phyloP scores from a whole-genome alignment of 2,329 filamentous ascomycete genomes.

The Onygenales sp. region DNA sequence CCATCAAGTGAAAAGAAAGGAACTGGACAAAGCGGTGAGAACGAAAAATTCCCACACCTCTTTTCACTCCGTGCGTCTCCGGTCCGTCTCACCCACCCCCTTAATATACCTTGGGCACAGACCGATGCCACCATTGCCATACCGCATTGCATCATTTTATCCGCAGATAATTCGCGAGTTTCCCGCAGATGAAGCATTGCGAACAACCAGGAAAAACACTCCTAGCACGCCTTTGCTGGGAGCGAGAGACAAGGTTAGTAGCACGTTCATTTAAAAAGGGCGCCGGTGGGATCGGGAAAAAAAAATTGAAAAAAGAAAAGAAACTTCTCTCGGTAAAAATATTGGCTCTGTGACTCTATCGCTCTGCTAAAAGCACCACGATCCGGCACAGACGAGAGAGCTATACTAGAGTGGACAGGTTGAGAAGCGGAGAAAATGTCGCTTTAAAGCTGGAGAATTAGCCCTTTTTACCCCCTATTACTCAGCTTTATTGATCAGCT shows the following conservation, averaged over 20 bases:
- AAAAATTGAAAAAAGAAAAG: neutral
- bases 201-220: constrained; percentile 1
- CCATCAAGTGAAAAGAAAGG: neutral
- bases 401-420: neutral
- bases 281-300: neutral
- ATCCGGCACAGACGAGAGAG: neutral
- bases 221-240: constrained; percentile 10
- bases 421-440: neutral
- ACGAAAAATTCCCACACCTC: neutral
- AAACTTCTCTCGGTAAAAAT: neutral
- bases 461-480: neutral
- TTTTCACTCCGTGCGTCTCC: neutral
- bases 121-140: constrained; percentile 7
- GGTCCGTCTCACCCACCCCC: neutral
- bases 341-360: neutral
- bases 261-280: neutral
- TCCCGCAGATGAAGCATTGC: neutral
- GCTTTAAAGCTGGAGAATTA: neutral
- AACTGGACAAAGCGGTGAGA: constrained; percentile 2
- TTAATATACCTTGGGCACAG: neutral
- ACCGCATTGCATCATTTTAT: constrained; percentile 10
- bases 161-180: constrained; percentile 6
- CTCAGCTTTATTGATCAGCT: neutral
- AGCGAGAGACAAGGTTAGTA: constrained; percentile 2
- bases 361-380: neutral